Conservation (phyloP, 2,329 filamentous ascomycete species). For the Clathrospora elynae region DNA sequence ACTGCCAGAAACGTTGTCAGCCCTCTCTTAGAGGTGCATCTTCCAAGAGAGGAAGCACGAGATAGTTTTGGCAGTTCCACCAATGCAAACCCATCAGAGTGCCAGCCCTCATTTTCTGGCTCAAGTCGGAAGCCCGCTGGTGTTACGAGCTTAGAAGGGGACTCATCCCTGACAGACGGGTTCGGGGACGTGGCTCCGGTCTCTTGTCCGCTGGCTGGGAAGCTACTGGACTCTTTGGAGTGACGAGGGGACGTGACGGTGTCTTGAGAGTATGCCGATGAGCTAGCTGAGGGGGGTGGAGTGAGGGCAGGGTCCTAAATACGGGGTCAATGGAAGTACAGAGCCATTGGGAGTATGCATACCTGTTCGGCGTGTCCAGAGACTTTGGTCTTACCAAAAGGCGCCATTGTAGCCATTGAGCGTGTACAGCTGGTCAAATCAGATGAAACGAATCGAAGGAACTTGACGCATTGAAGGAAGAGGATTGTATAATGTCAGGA, state of each 20-base stretch:
- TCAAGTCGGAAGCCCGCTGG: conserved; percentile 1
- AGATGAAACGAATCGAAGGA: background rate
- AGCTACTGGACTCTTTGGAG: too few species aligned
- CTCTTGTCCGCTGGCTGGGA: background rate
- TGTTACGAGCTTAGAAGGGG: background rate
- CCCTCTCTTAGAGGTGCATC: conserved; percentile 1
- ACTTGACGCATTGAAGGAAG: background rate
- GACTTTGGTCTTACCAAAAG: background rate
- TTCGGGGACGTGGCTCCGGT: background rate
- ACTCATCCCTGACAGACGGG: background rate
- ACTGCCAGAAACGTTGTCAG: background rate
- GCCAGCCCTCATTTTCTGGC: background rate
- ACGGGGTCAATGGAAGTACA: background rate
- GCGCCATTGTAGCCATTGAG: background rate
- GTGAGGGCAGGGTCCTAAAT: background rate
- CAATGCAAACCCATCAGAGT: background rate
- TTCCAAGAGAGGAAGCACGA: background rate
- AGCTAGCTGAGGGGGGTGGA: background rate
- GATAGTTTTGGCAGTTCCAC: background rate
- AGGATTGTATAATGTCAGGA: too few species aligned
- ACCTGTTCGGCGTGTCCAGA: background rate
- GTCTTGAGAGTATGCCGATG: background rate
- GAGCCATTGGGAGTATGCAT: background rate
- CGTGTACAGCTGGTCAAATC: background rate
- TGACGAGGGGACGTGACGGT: background rate